Evolutionary conservation across 805 yeast genomes (phyloP), one percentile per base, ranked within the genome.

Genomic region (Sungouiella thailandica): DNA sequence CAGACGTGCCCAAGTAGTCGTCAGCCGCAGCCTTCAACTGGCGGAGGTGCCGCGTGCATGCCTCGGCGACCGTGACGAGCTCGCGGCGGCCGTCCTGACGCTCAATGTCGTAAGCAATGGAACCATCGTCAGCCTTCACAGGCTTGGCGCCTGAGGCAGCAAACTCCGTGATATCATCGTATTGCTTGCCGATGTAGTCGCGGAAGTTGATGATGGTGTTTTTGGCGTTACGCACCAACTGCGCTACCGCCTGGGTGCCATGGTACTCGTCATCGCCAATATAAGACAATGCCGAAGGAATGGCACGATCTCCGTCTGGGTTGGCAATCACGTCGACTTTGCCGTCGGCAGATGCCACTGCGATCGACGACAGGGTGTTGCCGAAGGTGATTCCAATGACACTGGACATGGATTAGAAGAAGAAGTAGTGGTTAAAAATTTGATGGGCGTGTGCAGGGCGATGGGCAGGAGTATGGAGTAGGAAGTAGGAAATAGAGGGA

Each of bases 241-340:
- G 97, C 37, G 88, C 89, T 50, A 80, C 68, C 39, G 97, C 98
- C 70, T 93, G 97, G 39, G 87, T 83, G 41, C 98, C 98, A 58
- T 93, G 97, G 68, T 86, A 93, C 69, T 93, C 97, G 59, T 93
- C 97, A 36, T 74, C 82, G 41, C 94, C 96, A 39, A 88, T 88
- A 60, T 89, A 93, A 13, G 97, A 79, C 41, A 93, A 73, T 39
- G 84, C 83, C 18, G 97, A 83, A 42, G 97, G 95, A 58, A 93
- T 93, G 40, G 90, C 76, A 70, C 97, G 86, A 68, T 93, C 97
- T 62, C 98, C 98, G 57, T 93, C 98, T 49, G 94, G 96, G 78
- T 93, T 90, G 49, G 98, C 98, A 60, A 93, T 90, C 47, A 93
- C 95, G 57, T 93, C 97, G 44, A 87, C 93, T 60, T 83, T 84